A percentile compares a stretch with the other conserved stretches of the same genome.
Conservation (phyloP, 2,329 filamentous ascomycete species). For the Penicillium paneum region DNA sequence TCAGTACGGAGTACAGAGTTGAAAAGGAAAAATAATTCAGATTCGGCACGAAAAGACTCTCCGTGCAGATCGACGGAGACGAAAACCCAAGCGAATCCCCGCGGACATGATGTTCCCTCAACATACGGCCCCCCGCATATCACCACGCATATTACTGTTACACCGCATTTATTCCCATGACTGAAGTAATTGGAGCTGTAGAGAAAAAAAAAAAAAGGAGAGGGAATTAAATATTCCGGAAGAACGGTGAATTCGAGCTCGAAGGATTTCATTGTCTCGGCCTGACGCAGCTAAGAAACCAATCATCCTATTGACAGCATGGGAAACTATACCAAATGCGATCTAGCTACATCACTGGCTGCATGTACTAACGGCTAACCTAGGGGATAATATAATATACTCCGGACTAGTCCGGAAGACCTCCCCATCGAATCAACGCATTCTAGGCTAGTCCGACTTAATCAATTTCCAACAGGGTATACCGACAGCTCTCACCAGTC, state of each 20-base stretch:
- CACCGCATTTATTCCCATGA: not conserved
- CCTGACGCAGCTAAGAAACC: not conserved
- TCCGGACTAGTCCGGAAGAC: not conserved
- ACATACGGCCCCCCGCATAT: not conserved
- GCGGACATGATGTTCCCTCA: not conserved
- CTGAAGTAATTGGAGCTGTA: not conserved
- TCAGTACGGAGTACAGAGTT: too few species aligned
- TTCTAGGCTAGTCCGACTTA: conserved; percentile 9
- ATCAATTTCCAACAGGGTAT: conserved; percentile 39
- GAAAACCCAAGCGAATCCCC: not conserved
- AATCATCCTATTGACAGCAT: not conserved
- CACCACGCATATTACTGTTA: not conserved
- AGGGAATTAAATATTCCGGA: not conserved
- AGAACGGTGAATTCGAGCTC: not conserved
- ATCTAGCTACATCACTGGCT: not conserved
- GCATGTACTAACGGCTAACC: not conserved
- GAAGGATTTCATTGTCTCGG: not conserved
- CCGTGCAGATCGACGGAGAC: not conserved
- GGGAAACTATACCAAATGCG: not conserved
- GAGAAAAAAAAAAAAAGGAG: not conserved
- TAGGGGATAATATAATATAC: not conserved
- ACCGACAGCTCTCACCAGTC: conserved; percentile 35
- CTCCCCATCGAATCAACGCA: not conserved
- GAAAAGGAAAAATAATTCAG: not conserved
- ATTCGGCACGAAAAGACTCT: not conserved